Percentiles rank a stretch among this genome's conserved stretches.
These are phyloP conservation scores for Eucalyptus curtisii DNA, from an alignment of 345 rosid genomes.

Conservation along the genomic window DNA sequence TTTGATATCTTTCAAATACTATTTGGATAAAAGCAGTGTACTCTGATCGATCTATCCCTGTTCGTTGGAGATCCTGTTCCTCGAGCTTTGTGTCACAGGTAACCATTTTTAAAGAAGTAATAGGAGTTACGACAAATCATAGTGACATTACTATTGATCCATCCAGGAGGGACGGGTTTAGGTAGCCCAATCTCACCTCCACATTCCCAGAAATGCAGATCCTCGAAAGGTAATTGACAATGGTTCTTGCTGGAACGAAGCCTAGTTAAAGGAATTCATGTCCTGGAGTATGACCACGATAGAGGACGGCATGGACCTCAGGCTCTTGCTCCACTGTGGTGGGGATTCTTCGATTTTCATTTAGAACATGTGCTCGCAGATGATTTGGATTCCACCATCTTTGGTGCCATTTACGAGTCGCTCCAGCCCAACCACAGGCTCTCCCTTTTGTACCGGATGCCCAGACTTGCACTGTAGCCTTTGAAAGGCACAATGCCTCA, in stretches of 20 bases:
- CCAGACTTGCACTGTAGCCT: conserved; percentile 1
- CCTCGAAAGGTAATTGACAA: not conserved
- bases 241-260: not conserved
- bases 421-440: conserved; percentile 5
- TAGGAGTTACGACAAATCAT: not conserved
- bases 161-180: not conserved
- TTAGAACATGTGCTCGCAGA: not conserved
- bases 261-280: conserved; percentile 61
- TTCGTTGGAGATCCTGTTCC: not conserved
- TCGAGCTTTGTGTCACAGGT: not conserved
- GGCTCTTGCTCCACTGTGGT: conserved; percentile 59
- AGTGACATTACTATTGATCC: not conserved
- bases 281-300: conserved; percentile 51
- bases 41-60: not conserved
- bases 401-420: not conserved
- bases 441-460: conserved; percentile 7
- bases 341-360: conserved; percentile 56
- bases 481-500: not conserved
- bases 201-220: not conserved
- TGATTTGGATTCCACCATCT: not conserved
- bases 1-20: not conserved
- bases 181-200: not conserved
- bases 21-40: not conserved
- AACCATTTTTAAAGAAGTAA: not conserved
- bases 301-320: conserved; percentile 31